Evolutionary conservation across 257 asterid species (phyloP).

Genomic region (Knoxia roxburghii): DNA sequence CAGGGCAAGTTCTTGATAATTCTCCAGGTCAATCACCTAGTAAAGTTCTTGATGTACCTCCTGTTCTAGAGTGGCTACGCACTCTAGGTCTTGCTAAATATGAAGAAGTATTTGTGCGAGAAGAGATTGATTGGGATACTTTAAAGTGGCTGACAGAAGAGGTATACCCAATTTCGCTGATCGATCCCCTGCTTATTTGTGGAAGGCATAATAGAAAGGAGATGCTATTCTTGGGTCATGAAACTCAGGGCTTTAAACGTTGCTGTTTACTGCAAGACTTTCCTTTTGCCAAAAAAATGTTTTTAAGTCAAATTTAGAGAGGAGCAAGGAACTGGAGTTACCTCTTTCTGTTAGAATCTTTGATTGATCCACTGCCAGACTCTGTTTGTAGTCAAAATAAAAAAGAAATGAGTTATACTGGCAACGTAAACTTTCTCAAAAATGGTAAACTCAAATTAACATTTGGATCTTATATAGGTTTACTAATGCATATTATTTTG

Average conservation of each 20-base stretch:
- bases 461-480: neutral
- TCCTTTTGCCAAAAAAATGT: neutral
- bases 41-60: constrained; percentile 35
- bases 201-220: neutral
- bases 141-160: constrained; percentile 78
- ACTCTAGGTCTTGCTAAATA: constrained; percentile 72
- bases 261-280: neutral
- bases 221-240: neutral
- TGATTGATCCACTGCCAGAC: neutral
- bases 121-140: constrained; percentile 88
- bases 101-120: constrained; percentile 60
- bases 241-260: neutral
- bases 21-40: constrained; percentile 45
- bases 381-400: neutral
- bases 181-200: neutral
- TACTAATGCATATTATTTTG: neutral
- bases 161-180: constrained; percentile 34
- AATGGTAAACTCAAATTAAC: neutral
- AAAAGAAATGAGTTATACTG: neutral
- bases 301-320: neutral
- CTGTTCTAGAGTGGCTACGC: constrained; percentile 65
- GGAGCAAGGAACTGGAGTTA: neutral
- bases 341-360: constrained; percentile 1
- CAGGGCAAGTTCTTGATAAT: constrained; percentile 59
- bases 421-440: too few relatives aligned